Base-by-base conservation (phyloP, 768 basidiomycete genomes). In the Suillus variegatus region DNA sequence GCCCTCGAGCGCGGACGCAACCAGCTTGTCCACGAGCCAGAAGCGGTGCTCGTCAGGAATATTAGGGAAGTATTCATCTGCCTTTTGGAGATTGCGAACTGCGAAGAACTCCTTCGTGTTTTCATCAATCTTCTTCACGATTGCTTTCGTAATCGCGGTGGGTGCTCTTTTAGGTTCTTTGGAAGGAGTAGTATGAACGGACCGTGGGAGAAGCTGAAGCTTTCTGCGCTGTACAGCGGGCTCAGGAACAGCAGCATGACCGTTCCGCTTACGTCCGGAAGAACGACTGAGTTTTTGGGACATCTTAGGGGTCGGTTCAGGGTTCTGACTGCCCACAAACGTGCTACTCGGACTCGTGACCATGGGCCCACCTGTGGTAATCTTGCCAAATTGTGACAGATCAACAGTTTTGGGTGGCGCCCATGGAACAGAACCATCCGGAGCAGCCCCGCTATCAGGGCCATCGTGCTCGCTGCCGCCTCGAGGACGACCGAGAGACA, bases 401-500 rank as follows among this genome's bases (percentile, higher is more conserved):
- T 32, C 32, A 6, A 32, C 32, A 32, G 32, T 32, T 32, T 32
- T 6, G 6, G 32, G 6, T 32, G 32, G 5, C 32, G 32, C 32
- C 32, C 32, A 32, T 32, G 32, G 32, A 32, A 32, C 32, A 32
- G 32, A 32, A 6, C 32, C 32, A 32, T 32, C 32, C 32, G 32
- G 32, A 32, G 32, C 32, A 32, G 32, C 32, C 95, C 96, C 97
- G n/a, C 94, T 93, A 66, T 99, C 95, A 41, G 91, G 84, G 36
- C 87, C 88, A 62, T 82, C 84, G 66, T 91, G 86, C 9, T 92
- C 87, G n/a, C 86, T 88, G 46, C 95, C 97, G 52, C 95, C 89
- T 62, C 94, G 86, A 65, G 96, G 98, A 49, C 94, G 93, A 47
- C 92, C 91, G 52, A 96, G 90, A 28, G 94, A 95, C 87, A 96